These are phyloP conservation scores for Ogataea angusta DNA, from an alignment of 805 yeast genomes.

Conservation along the genomic window DNA sequence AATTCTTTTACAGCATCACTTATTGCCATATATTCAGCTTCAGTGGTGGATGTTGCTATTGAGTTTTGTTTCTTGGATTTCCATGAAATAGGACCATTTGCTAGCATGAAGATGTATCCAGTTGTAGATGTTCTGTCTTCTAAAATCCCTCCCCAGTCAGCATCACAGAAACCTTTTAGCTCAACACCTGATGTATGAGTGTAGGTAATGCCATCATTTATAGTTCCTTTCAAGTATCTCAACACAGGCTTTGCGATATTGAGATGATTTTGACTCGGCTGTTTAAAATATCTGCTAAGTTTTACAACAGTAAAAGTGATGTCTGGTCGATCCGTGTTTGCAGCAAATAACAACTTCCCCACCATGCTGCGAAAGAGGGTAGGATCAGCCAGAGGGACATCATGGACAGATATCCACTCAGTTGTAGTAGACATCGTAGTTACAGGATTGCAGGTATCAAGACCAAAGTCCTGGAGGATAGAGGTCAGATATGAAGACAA, in stretches of 20 bases:
- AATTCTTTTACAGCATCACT: neutral
- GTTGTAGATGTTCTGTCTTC: slow-evolving; percentile 11
- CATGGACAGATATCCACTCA: neutral
- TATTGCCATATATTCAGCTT: slow-evolving; percentile 17
- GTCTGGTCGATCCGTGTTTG: slow-evolving; percentile 6
- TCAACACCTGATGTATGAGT: neutral
- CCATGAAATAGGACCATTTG: slow-evolving; percentile 18
- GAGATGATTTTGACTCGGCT: slow-evolving; percentile 4
- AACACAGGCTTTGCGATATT: slow-evolving; percentile 11
- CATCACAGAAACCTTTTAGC: slow-evolving; percentile 14
- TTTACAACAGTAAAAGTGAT: slow-evolving; percentile 1
- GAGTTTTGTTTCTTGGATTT: slow-evolving; percentile 14
- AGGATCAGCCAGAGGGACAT: neutral
- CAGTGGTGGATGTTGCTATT: slow-evolving; percentile 16
- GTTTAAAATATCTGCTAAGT: slow-evolving; percentile 5
- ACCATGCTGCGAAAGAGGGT: slow-evolving; percentile 13
- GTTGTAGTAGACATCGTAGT: neutral
- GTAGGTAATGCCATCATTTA: neutral
- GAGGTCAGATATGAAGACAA: neutral
- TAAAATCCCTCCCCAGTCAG: slow-evolving; percentile 14
- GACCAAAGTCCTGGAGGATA: neutral
- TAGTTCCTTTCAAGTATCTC: slow-evolving; percentile 16
- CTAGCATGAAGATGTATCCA: slow-evolving; percentile 8
- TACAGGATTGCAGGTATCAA: neutral
- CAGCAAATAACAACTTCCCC: slow-evolving; percentile 12